A percentile compares a stretch with the other conserved stretches of the same genome.
Evolutionary conservation across 257 asterid species (phyloP).

Genomic region (Primulina tabacum): DNA sequence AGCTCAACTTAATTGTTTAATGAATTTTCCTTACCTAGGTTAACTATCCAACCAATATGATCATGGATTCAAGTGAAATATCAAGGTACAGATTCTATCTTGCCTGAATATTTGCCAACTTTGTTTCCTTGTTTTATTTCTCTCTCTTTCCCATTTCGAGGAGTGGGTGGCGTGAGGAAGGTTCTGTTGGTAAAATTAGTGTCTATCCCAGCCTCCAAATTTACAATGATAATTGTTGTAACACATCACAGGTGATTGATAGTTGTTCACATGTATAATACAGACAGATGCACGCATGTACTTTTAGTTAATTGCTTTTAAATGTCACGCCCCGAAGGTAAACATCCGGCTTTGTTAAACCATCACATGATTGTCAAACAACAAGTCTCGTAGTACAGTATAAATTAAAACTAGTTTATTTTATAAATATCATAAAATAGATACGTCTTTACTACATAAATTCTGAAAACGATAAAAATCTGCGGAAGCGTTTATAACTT

Average conservation of each 20-base stretch:
- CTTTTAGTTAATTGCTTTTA: constrained; percentile 22
- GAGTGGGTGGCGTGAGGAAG: background rate
- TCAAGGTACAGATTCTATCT: constrained; percentile 52
- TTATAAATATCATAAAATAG: too few species aligned
- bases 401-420: too few species aligned
- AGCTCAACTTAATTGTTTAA: constrained; percentile 17
- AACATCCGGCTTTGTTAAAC: too few species aligned
- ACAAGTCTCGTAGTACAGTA: too few species aligned
- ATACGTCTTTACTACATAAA: too few species aligned
- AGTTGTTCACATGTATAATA: constrained; percentile 9
- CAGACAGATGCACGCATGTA: background rate
- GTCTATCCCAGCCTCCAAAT: background rate
- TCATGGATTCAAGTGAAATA: constrained; percentile 51
- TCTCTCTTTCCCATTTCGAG: background rate
- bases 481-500: too few species aligned
- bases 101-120: constrained; percentile 10
- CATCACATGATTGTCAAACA: too few species aligned
- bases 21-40: constrained; percentile 47
- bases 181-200: constrained; percentile 4
- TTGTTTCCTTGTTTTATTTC: background rate
- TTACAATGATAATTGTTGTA: background rate
- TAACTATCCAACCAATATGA: constrained; percentile 68
- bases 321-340: too few species aligned
- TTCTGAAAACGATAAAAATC: too few species aligned
- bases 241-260: background rate